Conservation (phyloP, 768 basidiomycete species). For the Suillus variegatus region DNA sequence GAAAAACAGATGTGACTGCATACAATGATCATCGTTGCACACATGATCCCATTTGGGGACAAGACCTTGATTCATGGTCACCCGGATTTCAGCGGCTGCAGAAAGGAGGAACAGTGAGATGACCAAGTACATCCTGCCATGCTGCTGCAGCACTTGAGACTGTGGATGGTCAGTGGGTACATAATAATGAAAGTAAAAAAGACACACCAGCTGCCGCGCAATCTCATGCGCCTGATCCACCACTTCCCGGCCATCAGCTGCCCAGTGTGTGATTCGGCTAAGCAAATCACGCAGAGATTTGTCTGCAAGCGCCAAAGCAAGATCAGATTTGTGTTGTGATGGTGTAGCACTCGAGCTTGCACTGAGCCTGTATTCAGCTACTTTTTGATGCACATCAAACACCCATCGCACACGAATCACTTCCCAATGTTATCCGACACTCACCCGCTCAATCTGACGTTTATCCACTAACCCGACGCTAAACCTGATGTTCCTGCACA, state of each 20-base stretch:
- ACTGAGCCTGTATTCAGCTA: no score
- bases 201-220: background rate
- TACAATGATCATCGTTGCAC: background rate
- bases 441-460: no score
- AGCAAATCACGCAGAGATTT: accelerated
- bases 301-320: background rate
- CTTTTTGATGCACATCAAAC: no score
- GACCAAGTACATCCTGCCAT: background rate
- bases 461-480: no score
- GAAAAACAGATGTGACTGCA: background rate
- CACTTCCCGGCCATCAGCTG: background rate
- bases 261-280: accelerated
- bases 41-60: background rate
- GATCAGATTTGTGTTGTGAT: no score
- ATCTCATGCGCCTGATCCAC: background rate
- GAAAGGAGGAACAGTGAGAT: background rate
- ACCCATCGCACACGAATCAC: no score
- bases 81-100: background rate
- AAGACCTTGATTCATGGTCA: background rate
- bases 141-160: background rate
- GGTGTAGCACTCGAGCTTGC: no score
- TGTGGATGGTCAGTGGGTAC: no score
- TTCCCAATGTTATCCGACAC: no score
- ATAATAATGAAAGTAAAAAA: background rate
- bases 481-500: no score